phyloP scores from a whole-genome alignment of 192 early-diverging fungal genomes.

The Backusella luteola region DNA sequence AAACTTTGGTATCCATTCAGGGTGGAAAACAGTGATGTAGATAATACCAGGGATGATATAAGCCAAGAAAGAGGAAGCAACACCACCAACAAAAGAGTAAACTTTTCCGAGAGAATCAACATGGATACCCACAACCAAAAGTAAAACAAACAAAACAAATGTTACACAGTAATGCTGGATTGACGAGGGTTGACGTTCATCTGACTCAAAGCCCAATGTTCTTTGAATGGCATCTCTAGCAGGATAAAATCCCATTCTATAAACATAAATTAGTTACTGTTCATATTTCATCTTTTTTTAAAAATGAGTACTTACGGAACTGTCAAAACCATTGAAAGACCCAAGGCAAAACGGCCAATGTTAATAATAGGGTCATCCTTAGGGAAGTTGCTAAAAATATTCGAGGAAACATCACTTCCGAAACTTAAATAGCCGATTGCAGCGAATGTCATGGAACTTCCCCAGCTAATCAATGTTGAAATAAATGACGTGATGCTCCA shows the following conservation, averaged over 20 bases:
- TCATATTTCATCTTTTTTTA: background rate
- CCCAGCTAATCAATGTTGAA: constrained; percentile 47
- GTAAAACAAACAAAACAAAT: constrained; percentile 34
- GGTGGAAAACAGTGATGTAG: constrained; percentile 43
- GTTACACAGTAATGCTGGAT: constrained; percentile 42
- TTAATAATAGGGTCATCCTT: constrained; percentile 58
- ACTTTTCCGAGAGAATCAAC: constrained; percentile 42
- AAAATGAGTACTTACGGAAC: constrained; percentile 40
- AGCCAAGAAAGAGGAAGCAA: constrained; percentile 46
- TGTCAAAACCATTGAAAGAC: constrained; percentile 60
- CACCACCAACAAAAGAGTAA: constrained; percentile 50
- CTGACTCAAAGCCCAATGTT: constrained; percentile 40
- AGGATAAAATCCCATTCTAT: constrained; percentile 45
- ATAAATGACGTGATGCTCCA: constrained; percentile 52
- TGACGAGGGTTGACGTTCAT: constrained; percentile 25
- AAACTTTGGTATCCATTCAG: constrained; percentile 10
- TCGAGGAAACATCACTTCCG: constrained; percentile 57
- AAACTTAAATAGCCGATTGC: constrained; percentile 60
- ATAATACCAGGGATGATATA: constrained; percentile 47
- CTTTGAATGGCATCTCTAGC: constrained; percentile 47
- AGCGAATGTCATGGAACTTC: constrained; percentile 59
- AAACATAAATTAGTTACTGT: constrained; percentile 12
- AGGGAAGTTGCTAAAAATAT: constrained; percentile 67
- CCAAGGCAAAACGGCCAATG: constrained; percentile 56
- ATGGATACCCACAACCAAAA: constrained; percentile 39